A percentile compares a stretch with the other conserved stretches of the same genome.
Evolutionary conservation across 2,329 filamentous ascomycete genomes (phyloP).

Genomic region (Huntiella bhutanensis): DNA sequence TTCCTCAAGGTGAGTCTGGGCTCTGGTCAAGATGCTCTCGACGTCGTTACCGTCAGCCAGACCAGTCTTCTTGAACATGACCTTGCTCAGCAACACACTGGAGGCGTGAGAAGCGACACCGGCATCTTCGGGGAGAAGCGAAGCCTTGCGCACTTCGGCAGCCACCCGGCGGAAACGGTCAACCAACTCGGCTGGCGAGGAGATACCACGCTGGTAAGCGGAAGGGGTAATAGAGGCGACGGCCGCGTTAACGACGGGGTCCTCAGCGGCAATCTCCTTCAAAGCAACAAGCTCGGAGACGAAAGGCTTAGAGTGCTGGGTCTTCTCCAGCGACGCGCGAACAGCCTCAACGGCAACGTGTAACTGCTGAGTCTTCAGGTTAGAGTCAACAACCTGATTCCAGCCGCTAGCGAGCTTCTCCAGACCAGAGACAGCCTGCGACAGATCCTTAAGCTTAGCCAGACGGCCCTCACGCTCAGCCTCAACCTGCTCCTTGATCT

Average conservation of each 20-base stretch:
- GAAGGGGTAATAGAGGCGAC: constrained; percentile 91
- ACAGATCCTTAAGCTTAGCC: constrained; percentile 66
- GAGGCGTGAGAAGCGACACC: constrained; percentile 89
- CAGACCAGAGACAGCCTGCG: constrained; percentile 58
- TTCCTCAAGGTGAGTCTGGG: constrained; percentile 80
- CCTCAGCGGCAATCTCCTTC: constrained; percentile 73
- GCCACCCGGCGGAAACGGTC: constrained; percentile 93
- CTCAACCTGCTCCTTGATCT: constrained; percentile 69
- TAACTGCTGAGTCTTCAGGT: constrained; percentile 85
- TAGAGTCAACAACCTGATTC: constrained; percentile 78
- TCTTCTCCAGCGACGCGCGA: constrained; percentile 59
- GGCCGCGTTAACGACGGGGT: constrained; percentile 75
- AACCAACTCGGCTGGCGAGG: constrained; percentile 67
- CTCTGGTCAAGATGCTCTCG: constrained; percentile 77
- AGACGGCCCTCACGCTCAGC: constrained; percentile 72
- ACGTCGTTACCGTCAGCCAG: constrained; percentile 73
- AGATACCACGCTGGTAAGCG: constrained; percentile 82
- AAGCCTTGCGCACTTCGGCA: constrained; percentile 81
- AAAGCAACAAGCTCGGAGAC: constrained; percentile 82
- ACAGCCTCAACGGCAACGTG: constrained; percentile 92
- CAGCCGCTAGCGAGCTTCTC: constrained; percentile 76
- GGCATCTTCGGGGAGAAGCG: constrained; percentile 77
- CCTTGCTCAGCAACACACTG: constrained; percentile 73
- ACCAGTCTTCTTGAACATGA: constrained; percentile 89
- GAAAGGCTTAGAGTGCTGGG: constrained; percentile 58